Evolutionary conservation across 2,329 filamentous ascomycete species (phyloP).

Genomic region (Exutisphaerella laricina): DNA sequence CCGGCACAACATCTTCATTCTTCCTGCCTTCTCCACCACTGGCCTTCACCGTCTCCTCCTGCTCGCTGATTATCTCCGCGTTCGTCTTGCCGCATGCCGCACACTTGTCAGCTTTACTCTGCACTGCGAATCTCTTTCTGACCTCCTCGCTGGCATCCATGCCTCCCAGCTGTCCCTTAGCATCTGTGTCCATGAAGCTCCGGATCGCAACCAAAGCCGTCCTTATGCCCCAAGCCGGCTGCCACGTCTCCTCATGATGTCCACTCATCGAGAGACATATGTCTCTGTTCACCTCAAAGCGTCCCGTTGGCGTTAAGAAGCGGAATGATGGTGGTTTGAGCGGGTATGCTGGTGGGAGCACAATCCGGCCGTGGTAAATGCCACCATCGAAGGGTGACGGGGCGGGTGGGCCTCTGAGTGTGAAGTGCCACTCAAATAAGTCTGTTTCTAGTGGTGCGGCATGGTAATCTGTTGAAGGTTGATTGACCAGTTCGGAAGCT

Average conservation of each 20-base stretch:
- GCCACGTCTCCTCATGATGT: constrained; percentile 98
- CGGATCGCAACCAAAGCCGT: constrained; percentile 76
- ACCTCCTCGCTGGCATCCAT: constrained; percentile 68
- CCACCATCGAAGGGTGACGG: constrained; percentile 71
- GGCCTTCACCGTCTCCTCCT: constrained; percentile 53
- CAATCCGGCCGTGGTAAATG: constrained; percentile 92
- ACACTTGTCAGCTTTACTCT: constrained; percentile 64
- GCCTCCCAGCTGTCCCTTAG: constrained; percentile 82
- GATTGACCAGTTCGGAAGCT: constrained; percentile 74
- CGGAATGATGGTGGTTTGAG: constrained; percentile 92
- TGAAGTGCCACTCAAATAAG: constrained; percentile 99
- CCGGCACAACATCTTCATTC: constrained; percentile 45
- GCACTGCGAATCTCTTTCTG: constrained; percentile 61
- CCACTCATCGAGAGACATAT: constrained; percentile 92
- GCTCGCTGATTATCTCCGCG: constrained; percentile 65
- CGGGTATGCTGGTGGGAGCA: constrained; percentile 83
- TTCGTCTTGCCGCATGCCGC: constrained; percentile 65
- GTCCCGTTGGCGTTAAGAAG: constrained; percentile 83
- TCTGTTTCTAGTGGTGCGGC: constrained; percentile 81
- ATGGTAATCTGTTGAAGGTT: constrained; percentile 78
- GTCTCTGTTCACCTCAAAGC: constrained; percentile 94
- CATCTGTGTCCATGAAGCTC: constrained; percentile 89
- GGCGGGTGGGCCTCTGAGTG: constrained; percentile 77
- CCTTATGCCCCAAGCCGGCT: constrained; percentile 93
- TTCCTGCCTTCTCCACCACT: constrained; percentile 36